Conservation (phyloP, 2,329 filamentous ascomycete species). For the Xylaria sp. region DNA sequence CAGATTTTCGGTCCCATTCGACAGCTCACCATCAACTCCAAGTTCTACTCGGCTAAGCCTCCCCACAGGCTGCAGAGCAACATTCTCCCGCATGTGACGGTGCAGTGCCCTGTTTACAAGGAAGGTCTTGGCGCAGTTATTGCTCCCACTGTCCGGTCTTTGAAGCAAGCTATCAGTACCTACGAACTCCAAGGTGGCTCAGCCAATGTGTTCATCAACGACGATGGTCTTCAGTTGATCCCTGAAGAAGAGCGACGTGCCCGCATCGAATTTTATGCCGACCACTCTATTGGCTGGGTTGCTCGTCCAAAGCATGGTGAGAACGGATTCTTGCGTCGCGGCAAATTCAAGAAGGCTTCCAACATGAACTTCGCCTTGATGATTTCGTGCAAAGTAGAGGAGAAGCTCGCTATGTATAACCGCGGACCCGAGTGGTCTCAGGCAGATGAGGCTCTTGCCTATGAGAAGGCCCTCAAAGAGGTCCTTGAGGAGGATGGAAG, state of each 20-base stretch:
- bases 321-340: constrained; percentile 66
- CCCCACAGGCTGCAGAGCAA: constrained; percentile 68
- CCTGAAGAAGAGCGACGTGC: constrained; percentile 69
- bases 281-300: constrained; percentile 76
- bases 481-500: constrained; percentile 64
- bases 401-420: constrained; percentile 60
- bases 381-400: constrained; percentile 71
- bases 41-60: constrained; percentile 81
- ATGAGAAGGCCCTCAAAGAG: constrained; percentile 60
- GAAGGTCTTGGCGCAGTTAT: constrained; percentile 82
- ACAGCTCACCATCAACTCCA: constrained; percentile 80
- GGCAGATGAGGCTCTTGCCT: constrained; percentile 61
- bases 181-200: constrained; percentile 83
- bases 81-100: constrained; percentile 77
- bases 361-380: constrained; percentile 80
- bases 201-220: constrained; percentile 81
- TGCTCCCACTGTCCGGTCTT: constrained; percentile 78
- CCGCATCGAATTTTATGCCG: constrained; percentile 74
- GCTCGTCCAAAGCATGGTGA: constrained; percentile 72
- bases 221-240: constrained; percentile 78
- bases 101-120: constrained; percentile 90
- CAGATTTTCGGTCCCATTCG: constrained; percentile 81
- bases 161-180: constrained; percentile 81
- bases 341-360: constrained; percentile 79
- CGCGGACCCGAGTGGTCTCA: constrained; percentile 57